Conservation (phyloP, 2,329 filamentous ascomycete species). For the Didymella sp. region DNA sequence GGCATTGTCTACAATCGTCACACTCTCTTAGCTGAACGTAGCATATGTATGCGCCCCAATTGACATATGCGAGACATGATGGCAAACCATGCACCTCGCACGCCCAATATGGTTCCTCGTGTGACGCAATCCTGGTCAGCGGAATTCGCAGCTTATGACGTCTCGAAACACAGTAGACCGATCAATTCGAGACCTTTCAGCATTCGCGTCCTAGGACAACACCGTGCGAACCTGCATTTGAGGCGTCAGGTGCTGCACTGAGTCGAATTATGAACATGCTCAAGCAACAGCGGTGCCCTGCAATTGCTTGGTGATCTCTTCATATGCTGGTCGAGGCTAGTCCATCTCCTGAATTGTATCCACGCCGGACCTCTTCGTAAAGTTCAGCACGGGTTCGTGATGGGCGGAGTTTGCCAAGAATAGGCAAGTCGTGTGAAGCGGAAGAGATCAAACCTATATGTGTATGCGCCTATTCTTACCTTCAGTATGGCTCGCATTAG, state of each 20-base stretch:
- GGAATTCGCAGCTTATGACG: neutral
- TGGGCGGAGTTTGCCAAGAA: slow-evolving; percentile 3
- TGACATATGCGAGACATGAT: slow-evolving; percentile 11
- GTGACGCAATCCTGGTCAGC: slow-evolving; percentile 1
- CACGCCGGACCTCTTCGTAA: neutral
- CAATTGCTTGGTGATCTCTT: neutral
- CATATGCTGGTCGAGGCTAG: neutral
- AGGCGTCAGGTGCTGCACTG: neutral
- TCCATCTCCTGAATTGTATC: neutral
- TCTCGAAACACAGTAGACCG: slow-evolving; percentile 1
- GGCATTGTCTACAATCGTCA: neutral
- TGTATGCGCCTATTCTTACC: neutral
- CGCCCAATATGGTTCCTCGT: slow-evolving; percentile 1
- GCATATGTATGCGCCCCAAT: neutral
- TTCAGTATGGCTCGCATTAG: neutral
- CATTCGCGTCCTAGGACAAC: too few relatives aligned
- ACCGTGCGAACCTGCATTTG: neutral
- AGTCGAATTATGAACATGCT: neutral
- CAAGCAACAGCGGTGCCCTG: neutral
- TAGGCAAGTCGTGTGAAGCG: neutral
- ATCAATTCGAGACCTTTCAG: neutral
- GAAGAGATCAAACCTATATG: neutral
- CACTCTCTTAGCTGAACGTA: neutral
- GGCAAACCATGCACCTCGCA: slow-evolving; percentile 2
- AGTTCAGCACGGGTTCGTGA: neutral